These are phyloP conservation scores for Edaphochlamys debaryana DNA, from an alignment of 139 green algal genomes.

Conservation along the genomic window DNA sequence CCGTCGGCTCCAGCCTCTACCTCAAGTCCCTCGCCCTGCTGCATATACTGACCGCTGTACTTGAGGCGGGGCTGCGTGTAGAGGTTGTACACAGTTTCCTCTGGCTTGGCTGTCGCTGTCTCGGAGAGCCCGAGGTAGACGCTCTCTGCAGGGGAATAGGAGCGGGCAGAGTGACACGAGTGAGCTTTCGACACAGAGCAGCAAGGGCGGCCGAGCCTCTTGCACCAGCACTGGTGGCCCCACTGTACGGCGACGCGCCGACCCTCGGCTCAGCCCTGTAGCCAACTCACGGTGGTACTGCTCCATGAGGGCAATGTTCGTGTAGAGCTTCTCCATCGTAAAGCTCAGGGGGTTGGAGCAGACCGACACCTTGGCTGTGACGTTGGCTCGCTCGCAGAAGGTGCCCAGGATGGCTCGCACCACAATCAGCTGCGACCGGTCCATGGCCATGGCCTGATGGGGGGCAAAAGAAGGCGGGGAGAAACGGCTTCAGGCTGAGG, in stretches of 20 bases:
- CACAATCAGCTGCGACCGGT: neutral
- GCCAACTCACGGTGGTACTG: neutral
- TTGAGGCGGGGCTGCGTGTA: neutral
- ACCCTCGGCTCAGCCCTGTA: no score
- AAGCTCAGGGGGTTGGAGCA: neutral
- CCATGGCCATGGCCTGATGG: neutral
- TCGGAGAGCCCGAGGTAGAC: neutral
- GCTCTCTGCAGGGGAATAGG: neutral
- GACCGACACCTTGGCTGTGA: slow-evolving; percentile 1
- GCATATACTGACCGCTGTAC: neutral
- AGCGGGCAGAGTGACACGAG: no score
- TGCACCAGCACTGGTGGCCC: no score
- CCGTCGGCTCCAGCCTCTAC: no score
- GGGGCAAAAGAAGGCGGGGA: no score
- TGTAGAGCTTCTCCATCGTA: neutral
- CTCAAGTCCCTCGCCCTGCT: no score
- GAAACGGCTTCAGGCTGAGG: no score
- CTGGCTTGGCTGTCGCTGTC: neutral
- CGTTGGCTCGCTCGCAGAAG: slow-evolving; percentile 30
- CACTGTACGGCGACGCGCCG: no score
- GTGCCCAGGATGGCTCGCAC: slow-evolving; percentile 10
- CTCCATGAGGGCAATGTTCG: neutral
- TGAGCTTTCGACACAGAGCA: no score
- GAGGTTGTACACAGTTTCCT: neutral
- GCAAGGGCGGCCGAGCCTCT: no score